Conservation (phyloP, 371 early-diverging fungal species). For the Mucor irregularis region DNA sequence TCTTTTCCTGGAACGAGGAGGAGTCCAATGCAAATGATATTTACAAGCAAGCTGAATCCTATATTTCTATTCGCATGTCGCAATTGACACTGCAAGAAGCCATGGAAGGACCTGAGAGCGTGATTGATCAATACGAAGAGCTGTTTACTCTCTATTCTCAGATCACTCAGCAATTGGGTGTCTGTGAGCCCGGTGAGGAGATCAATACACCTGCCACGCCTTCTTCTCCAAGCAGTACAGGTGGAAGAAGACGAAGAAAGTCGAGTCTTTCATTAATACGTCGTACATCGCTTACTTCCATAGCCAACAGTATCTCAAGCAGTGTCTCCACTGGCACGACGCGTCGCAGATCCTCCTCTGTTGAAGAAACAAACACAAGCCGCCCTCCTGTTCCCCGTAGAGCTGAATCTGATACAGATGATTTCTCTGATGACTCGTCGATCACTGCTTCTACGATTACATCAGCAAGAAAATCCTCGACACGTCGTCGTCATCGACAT, state of each 20-base stretch:
- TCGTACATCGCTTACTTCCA: constrained; percentile 6
- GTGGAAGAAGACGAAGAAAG: not conserved
- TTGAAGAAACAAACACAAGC: constrained; percentile 1
- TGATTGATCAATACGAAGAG: constrained; percentile 51
- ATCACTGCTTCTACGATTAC: not conserved
- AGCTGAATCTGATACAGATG: constrained; percentile 11
- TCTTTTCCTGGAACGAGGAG: constrained; percentile 20
- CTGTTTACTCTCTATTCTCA: constrained; percentile 65
- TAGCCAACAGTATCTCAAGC: not conserved
- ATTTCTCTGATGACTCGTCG: constrained; percentile 6
- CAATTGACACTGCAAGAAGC: constrained; percentile 23
- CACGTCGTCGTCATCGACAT: not conserved
- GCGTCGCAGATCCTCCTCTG: constrained; percentile 13
- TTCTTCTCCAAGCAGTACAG: not conserved
- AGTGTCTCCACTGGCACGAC: not conserved
- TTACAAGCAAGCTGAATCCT: constrained; percentile 25
- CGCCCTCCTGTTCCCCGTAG: not conserved
- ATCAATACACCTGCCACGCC: not conserved
- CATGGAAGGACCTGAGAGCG: constrained; percentile 51
- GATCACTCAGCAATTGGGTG: constrained; percentile 37
- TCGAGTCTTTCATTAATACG: constrained; percentile 11
- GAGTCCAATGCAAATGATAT: constrained; percentile 19
- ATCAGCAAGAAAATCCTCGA: constrained; percentile 1
- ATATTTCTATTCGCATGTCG: constrained; percentile 26
- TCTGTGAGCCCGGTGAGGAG: not conserved